Base-by-base conservation (phyloP, 2,329 filamentous ascomycete species). In the Hypoxylon sp. region DNA sequence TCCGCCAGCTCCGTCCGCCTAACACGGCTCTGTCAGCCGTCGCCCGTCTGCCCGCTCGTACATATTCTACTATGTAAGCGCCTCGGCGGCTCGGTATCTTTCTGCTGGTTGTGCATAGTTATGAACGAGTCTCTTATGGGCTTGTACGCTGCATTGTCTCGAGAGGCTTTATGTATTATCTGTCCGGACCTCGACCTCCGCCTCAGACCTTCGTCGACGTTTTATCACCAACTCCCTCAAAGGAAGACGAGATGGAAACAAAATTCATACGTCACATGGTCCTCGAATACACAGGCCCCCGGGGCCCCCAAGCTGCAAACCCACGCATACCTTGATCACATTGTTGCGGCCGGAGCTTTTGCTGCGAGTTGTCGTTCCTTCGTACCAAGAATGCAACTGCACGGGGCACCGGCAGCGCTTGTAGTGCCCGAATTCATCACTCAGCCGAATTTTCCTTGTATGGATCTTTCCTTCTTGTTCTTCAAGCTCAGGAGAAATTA, bases 331-430 rank as follows among this genome's bases (percentile, higher is more conserved):
- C 3, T 23, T 45, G 11, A 13, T 3, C 10, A 17, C 15, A 41
- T 40, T 43, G 52, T 50, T 54, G 42, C 31, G 48, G 23, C 48
- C 60, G 60, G 60, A 62, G 60, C 56, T 54, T 62, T 60, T 62
- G 48, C 60, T 62, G 35, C 60, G 60, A 48, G 41, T 27, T n/a
- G n/a, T 38, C 29, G 3, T 33, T 3, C 20, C 13, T 42, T 23
- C 41, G 15, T 3, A 11, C 9, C 4, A 20, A 17, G 40, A 23
- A 42, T 33, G 37, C 18, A 40, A 21, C 35, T 2, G 18, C n/a
- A 23, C 17, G 26, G 10, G 9, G 15, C 29, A 24, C 37, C 35
- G 37, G 46, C 50, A 38, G n/a, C 41, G 31, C 24, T 31, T 35
- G 41, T 37, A 23, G 35, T 24, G n/a, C 4, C 38, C 13, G 18